A percentile compares a stretch with the other conserved stretches of the same genome.
These are phyloP conservation scores for Eutreptiella sp. DNA, from an alignment of 208 protist genomes.

Conservation along the genomic window DNA sequence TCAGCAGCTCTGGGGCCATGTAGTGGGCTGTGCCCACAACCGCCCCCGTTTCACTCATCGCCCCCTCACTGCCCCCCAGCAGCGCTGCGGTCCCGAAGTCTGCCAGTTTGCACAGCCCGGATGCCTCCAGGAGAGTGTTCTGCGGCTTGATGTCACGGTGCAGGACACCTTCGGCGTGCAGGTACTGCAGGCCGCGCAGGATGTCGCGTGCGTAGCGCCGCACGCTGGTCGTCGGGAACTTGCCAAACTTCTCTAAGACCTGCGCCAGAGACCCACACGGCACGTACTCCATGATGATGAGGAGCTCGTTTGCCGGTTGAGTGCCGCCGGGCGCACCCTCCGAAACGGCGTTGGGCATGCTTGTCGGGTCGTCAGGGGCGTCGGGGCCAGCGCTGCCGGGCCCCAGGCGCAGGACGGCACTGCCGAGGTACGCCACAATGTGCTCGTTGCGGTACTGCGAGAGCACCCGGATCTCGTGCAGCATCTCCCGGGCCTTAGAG, in stretches of 20 bases:
- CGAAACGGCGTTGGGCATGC: no score
- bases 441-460: slow-evolving; percentile 8
- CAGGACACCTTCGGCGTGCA: slow-evolving; percentile 64
- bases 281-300: slow-evolving; percentile 73
- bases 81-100: slow-evolving; percentile 62
- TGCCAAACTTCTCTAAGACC: slow-evolving; percentile 47
- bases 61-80: background rate
- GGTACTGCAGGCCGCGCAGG: slow-evolving; percentile 61
- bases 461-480: no score
- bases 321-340: background rate
- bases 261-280: slow-evolving; percentile 60
- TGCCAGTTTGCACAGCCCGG: slow-evolving; percentile 70
- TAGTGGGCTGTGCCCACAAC: slow-evolving; percentile 62
- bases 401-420: no score
- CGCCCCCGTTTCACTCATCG: slow-evolving; percentile 23
- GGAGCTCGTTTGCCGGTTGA: slow-evolving; percentile 24
- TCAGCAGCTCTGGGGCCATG: slow-evolving; percentile 59
- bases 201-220: slow-evolving; percentile 56
- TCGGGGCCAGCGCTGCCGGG: no score
- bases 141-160: slow-evolving; percentile 83
- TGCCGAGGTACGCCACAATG: slow-evolving; percentile 6
- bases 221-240: slow-evolving; percentile 44
- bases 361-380: no score
- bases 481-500: no score
- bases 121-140: slow-evolving; percentile 67